phyloP scores from a whole-genome alignment of 495 filamentous ascomycete genomes.

The Aspergillus nidulans region DNA sequence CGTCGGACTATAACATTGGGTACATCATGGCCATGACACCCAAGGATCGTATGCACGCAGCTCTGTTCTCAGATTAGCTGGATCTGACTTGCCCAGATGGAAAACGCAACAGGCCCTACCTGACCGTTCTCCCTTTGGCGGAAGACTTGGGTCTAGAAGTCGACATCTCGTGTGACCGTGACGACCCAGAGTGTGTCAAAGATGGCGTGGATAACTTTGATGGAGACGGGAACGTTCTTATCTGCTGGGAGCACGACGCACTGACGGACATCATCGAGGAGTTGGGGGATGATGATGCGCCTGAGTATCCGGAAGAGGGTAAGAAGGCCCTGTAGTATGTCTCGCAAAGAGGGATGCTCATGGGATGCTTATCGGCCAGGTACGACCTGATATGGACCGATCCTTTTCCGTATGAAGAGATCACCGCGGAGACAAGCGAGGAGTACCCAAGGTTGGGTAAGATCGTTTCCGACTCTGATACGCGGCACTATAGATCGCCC shows the following conservation, averaged over 20 bases:
- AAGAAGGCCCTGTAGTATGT: constrained; percentile 8
- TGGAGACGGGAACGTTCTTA: constrained; percentile 49
- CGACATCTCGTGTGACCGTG: constrained; percentile 46
- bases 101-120: constrained; percentile 42
- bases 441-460: constrained; percentile 28
- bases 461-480: no score
- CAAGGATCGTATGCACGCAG: constrained; percentile 35
- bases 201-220: constrained; percentile 39
- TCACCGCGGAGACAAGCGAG: constrained; percentile 32
- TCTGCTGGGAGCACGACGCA: constrained; percentile 54
- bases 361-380: no score
- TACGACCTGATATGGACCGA: constrained; percentile 44
- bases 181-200: constrained; percentile 44
- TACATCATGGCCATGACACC: constrained; percentile 51
- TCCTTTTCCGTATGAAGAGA: constrained; percentile 30
- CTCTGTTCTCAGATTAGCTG: background rate
- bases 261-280: constrained; percentile 43
- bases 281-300: constrained; percentile 39
- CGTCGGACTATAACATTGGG: constrained; percentile 46
- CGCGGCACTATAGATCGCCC: no score
- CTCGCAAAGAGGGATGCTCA: no score
- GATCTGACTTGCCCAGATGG: constrained; percentile 34
- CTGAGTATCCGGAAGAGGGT: constrained; percentile 34
- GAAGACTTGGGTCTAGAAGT: constrained; percentile 47
- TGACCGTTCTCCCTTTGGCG: constrained; percentile 50